Conservation (phyloP, 345 rosid species). For the Melastoma malabathricum region DNA sequence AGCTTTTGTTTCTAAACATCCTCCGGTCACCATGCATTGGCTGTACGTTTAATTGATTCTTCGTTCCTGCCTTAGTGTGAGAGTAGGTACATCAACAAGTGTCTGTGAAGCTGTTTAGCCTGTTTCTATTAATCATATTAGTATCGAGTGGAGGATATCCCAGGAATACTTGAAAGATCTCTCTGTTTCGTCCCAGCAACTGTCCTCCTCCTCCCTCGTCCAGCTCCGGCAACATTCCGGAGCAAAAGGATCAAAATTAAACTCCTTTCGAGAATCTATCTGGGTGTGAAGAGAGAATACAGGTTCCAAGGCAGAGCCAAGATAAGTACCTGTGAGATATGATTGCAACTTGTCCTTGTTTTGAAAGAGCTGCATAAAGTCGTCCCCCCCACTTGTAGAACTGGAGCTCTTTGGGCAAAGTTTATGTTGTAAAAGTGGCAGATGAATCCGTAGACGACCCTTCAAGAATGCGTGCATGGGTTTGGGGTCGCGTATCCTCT, state of each 20-base stretch:
- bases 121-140: constrained; percentile 10
- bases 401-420: constrained; percentile 41
- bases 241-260: not conserved
- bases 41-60: no score
- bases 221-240: constrained; percentile 29
- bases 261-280: no score
- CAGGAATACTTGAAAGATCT: constrained; percentile 30
- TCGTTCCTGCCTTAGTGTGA: no score
- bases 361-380: constrained; percentile 60
- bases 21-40: no score
- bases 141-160: constrained; percentile 26
- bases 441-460: constrained; percentile 16
- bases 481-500: constrained; percentile 16
- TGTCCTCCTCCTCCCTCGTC: constrained; percentile 59
- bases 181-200: constrained; percentile 30
- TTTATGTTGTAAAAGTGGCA: constrained; percentile 21
- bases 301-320: not conserved
- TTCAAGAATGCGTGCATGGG: constrained; percentile 13
- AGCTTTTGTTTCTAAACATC: no score
- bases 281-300: no score
- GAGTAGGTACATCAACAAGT: no score
- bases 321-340: constrained; percentile 47
- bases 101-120: not conserved
- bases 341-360: constrained; percentile 69
- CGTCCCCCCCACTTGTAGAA: constrained; percentile 92